Conservation (phyloP, 2,329 filamentous ascomycete species). For the Hypocrella siamensis region DNA sequence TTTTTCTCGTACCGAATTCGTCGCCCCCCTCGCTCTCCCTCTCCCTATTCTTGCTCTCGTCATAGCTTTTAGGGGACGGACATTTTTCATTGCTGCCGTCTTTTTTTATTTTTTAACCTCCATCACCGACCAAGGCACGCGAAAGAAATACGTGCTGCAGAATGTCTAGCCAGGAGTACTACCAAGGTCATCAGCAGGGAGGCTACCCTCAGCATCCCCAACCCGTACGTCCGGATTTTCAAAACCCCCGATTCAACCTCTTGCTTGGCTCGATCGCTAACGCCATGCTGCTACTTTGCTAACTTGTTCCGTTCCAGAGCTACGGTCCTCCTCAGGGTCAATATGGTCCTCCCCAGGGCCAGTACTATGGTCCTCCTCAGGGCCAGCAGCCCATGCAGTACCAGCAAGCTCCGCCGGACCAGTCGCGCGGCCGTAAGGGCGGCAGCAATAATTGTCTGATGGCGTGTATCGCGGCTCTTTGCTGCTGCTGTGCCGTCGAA, state of each 20-base stretch:
- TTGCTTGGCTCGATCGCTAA: neutral
- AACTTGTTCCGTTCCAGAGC: constrained; percentile 6
- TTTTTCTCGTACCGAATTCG: too few relatives aligned
- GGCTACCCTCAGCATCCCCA: constrained; percentile 25
- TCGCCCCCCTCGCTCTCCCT: too few relatives aligned
- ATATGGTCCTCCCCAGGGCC: constrained; percentile 17
- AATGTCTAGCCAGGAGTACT: constrained; percentile 27
- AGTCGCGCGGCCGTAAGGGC: constrained; percentile 12
- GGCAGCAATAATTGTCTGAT: constrained; percentile 26
- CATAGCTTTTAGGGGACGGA: too few relatives aligned
- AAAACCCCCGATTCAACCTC: neutral
- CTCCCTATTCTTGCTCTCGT: too few relatives aligned
- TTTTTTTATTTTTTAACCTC: too few relatives aligned
- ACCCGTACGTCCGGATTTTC: constrained; percentile 16
- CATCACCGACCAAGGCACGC: too few relatives aligned
- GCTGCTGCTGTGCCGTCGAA: constrained; percentile 34
- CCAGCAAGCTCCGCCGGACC: constrained; percentile 20
- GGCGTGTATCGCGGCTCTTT: constrained; percentile 30
- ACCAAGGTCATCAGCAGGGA: constrained; percentile 16
- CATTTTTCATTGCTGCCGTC: too few relatives aligned
- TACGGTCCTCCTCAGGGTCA: constrained; percentile 16
- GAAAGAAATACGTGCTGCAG: too few relatives aligned
- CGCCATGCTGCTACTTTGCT: neutral
- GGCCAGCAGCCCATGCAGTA: constrained; percentile 28
- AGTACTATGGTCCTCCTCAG: constrained; percentile 14